A percentile compares a stretch with the other conserved stretches of the same genome.
phyloP scores from a whole-genome alignment of 257 asterid species.

The Penstemon newberryi region DNA sequence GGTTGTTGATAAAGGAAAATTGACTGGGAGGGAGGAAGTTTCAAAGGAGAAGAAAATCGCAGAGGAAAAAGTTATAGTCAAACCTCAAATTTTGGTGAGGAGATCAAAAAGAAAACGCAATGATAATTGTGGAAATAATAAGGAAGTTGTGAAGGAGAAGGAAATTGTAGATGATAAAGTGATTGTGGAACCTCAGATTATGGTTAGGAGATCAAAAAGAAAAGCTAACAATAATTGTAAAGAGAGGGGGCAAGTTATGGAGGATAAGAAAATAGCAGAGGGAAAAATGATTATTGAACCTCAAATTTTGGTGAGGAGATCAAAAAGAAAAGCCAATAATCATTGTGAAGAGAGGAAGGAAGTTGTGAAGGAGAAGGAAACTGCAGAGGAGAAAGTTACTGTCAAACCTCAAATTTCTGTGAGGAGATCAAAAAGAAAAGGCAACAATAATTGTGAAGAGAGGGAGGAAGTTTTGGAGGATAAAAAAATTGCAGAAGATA shows the following conservation, averaged over 20 bases:
- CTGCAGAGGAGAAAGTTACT: constrained; percentile 23
- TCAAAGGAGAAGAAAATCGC: background rate
- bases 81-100: constrained; percentile 25
- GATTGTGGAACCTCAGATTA: constrained; percentile 26
- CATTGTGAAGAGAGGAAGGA: too few relatives aligned
- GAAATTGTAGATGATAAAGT: constrained; percentile 26
- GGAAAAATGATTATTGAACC: constrained; percentile 14
- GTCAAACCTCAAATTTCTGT: constrained; percentile 26
- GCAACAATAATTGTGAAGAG: too few relatives aligned
- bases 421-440: constrained; percentile 8
- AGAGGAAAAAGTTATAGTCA: constrained; percentile 17
- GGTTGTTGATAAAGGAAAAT: constrained; percentile 25
- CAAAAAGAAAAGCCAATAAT: constrained; percentile 35
- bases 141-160: constrained; percentile 11
- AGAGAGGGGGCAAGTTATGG: too few relatives aligned
- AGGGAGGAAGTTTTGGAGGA: background rate
- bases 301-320: constrained; percentile 33
- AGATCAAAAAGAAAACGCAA: constrained; percentile 42
- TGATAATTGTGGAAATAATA: too few relatives aligned
- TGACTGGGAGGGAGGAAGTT: constrained; percentile 21
- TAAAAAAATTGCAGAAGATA: constrained; percentile 2
- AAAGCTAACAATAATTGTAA: too few relatives aligned
- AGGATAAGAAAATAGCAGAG: background rate
- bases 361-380: constrained; percentile 21
- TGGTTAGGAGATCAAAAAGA: constrained; percentile 9